phyloP scores from a whole-genome alignment of 768 basidiomycete species.

The Pleurotus tuoliensis region DNA sequence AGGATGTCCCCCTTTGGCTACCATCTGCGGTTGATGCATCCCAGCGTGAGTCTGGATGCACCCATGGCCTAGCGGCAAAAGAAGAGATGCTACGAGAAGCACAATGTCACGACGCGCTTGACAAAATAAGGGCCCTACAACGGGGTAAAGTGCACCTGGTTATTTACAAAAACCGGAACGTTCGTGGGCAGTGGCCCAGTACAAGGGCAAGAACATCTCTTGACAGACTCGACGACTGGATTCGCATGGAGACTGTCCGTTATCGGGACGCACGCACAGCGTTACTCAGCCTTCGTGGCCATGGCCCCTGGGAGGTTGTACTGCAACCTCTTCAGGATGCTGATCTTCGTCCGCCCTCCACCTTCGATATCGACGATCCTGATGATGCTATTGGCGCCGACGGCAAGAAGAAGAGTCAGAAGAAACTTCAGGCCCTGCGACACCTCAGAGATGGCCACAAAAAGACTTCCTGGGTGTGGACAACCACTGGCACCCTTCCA shows the following conservation, averaged over 20 bases:
- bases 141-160: too few relatives aligned
- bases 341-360: slow-evolving; percentile 10
- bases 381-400: background rate
- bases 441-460: background rate
- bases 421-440: background rate
- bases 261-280: slow-evolving; percentile 15
- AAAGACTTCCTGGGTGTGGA: slow-evolving; percentile 8
- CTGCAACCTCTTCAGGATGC: slow-evolving; percentile 9
- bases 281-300: slow-evolving; percentile 7
- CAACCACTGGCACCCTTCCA: background rate
- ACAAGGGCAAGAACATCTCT: too few relatives aligned
- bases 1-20: too few relatives aligned
- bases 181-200: too few relatives aligned
- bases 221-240: too few relatives aligned
- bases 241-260: slow-evolving; percentile 1
- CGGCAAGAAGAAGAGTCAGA: background rate
- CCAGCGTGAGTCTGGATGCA: too few relatives aligned
- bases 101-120: too few relatives aligned
- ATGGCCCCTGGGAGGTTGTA: background rate
- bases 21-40: too few relatives aligned
- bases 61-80: too few relatives aligned
- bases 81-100: too few relatives aligned
- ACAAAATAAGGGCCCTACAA: too few relatives aligned
- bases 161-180: too few relatives aligned
- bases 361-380: background rate